A percentile compares a stretch with the other conserved stretches of the same genome.
Evolutionary conservation across 495 filamentous ascomycete species (phyloP).

Genomic region (Xylaria flabelliformis): DNA sequence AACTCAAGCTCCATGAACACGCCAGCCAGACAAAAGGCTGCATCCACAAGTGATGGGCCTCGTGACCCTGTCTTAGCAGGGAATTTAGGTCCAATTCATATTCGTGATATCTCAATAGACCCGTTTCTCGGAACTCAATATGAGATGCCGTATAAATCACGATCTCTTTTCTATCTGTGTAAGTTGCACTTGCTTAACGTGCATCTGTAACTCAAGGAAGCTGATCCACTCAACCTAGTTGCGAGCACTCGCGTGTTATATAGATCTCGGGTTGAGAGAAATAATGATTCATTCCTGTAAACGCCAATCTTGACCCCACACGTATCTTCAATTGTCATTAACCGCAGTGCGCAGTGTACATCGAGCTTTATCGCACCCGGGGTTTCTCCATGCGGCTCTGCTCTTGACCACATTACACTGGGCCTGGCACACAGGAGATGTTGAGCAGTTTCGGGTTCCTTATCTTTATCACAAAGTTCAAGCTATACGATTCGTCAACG

Average conservation of each 20-base stretch:
- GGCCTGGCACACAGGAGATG: conserved; percentile 43
- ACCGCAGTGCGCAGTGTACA: conserved; percentile 34
- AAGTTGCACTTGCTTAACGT: conserved; percentile 26
- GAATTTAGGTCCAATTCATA: conserved; percentile 30
- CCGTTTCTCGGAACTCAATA: conserved; percentile 40
- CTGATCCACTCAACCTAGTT: conserved; percentile 33
- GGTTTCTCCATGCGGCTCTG: conserved; percentile 44
- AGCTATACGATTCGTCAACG: conserved; percentile 46
- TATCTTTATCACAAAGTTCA: conserved; percentile 45
- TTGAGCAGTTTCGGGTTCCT: conserved; percentile 42
- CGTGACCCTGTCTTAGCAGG: conserved; percentile 17
- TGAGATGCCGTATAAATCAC: conserved; percentile 40
- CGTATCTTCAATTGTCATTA: conserved; percentile 23
- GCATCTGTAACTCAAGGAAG: conserved; percentile 1
- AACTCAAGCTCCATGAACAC: conserved; percentile 30
- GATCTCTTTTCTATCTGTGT: conserved; percentile 43
- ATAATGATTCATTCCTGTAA: conserved; percentile 42
- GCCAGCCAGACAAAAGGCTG: conserved; percentile 27
- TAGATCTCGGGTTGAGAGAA: conserved; percentile 38
- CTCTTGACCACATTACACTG: conserved; percentile 44
- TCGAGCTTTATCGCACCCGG: conserved; percentile 43
- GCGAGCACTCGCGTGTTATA: conserved; percentile 39
- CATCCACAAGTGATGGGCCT: conserved; percentile 24
- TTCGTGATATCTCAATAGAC: conserved; percentile 33
- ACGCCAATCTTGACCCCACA: conserved; percentile 1